These are phyloP conservation scores for Penicillium sp. DNA, from an alignment of 2,329 filamentous ascomycete genomes.

Conservation along the genomic window DNA sequence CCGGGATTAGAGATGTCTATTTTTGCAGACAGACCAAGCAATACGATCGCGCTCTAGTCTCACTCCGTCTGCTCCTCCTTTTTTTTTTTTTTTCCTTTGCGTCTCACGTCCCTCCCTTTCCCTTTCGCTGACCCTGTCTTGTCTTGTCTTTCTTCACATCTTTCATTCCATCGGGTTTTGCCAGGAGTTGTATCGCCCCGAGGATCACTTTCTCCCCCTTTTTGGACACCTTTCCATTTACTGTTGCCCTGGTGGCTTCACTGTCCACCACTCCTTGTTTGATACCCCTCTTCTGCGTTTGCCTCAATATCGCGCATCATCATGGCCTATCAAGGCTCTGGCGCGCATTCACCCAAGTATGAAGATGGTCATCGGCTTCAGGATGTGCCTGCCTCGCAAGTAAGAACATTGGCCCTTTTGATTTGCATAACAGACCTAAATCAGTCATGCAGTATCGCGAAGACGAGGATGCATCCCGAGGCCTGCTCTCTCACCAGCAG, in stretches of 20 bases:
- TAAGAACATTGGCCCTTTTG: slow-evolving; percentile 42
- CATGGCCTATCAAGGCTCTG: slow-evolving; percentile 65
- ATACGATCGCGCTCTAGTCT: slow-evolving; percentile 13
- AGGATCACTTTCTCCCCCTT: not conserved
- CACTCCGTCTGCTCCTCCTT: slow-evolving; percentile 6
- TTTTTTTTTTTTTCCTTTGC: slow-evolving; percentile 13
- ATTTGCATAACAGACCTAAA: not conserved
- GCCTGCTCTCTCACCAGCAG: slow-evolving; percentile 46
- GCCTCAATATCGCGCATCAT: slow-evolving; percentile 23
- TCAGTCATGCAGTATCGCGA: slow-evolving; percentile 28
- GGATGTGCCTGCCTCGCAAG: slow-evolving; percentile 60
- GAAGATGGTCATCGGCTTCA: slow-evolving; percentile 66
- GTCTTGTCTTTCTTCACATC: slow-evolving; percentile 5
- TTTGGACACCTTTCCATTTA: not conserved
- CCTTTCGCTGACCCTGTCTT: not conserved
- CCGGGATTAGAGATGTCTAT: slow-evolving; percentile 21
- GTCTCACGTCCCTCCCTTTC: slow-evolving; percentile 7
- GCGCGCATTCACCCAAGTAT: slow-evolving; percentile 45
- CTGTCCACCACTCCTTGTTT: not conserved
- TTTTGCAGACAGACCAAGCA: slow-evolving; percentile 18
- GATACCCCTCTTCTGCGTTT: slow-evolving; percentile 15
- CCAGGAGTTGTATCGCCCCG: not conserved
- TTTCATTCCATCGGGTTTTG: not conserved
- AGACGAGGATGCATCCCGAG: slow-evolving; percentile 50
- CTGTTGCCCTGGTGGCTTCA: not conserved